Base-by-base conservation (phyloP, 2,329 filamentous ascomycete species). In the Gremmenia infestans region DNA sequence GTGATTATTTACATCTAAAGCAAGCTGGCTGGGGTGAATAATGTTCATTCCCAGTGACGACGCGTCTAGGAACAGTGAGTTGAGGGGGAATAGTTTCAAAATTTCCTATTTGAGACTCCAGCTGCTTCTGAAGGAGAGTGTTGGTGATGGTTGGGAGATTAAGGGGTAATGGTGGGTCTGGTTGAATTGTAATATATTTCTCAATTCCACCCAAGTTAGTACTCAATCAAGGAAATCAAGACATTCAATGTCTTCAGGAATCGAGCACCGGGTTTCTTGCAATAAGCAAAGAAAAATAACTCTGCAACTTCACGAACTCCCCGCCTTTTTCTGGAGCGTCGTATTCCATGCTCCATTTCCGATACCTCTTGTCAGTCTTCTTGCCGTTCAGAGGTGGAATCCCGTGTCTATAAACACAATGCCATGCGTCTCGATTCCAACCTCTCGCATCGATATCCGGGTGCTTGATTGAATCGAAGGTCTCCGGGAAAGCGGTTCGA, bases 381-480 rank as follows among this genome's bases (percentile, higher is more conserved):
- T 57, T 50, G 46, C 47, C 22, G 39, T 53, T 53, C 35, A 53
- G 50, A 53, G 50, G 55, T 53, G 46, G 50, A 46, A 57, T 57
- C 4, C 46, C 46, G 39, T 39, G 43, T 54, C 42, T 54, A 40
- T 58, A 58, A 58, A 55, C 48, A 55, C 14, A 49, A 58, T 58
- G 52, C 43, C 52, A 58, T 54, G 48, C 48, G 48, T 58, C 52
- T 58, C 48, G 48, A 55, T 58, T 55, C 52, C 56, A 55, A 52
- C 56, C 56, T 58, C 48, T 58, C 50, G 46, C 55, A 58, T 58
- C 37, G 35, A 52, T 53, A 49, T 60, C 51, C 54, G 42, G 42
- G 40, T 54, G 51, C 42, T 51, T 52, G 48, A 52, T 52, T 55
- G 52, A 48, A 55, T 52, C 43, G 48, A 53, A 59, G 39, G 50